Evolutionary conservation across 1,139 yeast genomes (phyloP).

Genomic region (Suhomyces terraborum): DNA sequence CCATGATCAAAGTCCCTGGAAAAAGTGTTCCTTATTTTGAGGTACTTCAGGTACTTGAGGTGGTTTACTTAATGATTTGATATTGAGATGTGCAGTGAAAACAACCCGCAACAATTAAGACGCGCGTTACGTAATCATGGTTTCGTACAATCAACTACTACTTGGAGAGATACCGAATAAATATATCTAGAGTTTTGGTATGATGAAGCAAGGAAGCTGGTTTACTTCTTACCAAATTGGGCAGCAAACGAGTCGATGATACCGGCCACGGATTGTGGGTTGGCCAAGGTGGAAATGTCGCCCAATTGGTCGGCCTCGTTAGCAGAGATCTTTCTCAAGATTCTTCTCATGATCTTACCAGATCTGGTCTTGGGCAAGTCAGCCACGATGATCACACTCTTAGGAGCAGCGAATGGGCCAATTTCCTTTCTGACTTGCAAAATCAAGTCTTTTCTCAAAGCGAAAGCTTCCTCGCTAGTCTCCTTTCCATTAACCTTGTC

Average conservation of each 20-base stretch:
- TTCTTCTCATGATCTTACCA: conserved; percentile 98
- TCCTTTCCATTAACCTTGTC: conserved; percentile 45
- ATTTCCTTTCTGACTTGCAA: conserved; percentile 90
- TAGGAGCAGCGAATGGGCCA: conserved; percentile 99
- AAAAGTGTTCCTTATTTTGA: too few species aligned
- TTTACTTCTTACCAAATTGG: conserved; percentile 53
- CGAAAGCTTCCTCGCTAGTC: conserved; percentile 51
- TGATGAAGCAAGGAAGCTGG: neutral
- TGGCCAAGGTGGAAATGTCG: conserved; percentile 86
- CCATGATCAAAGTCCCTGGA: too few species aligned
- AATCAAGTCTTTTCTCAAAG: conserved; percentile 78
- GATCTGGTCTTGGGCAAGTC: conserved; percentile 98
- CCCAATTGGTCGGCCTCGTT: conserved; percentile 93
- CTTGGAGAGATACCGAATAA: conserved; percentile 1
- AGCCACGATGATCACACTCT: conserved; percentile 78
- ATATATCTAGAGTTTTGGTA: conserved; percentile 2
- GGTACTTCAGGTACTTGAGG: too few species aligned
- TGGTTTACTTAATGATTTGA: too few species aligned
- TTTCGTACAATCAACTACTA: neutral
- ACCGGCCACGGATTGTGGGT: conserved; percentile 81
- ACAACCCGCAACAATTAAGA: too few species aligned
- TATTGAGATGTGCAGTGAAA: too few species aligned
- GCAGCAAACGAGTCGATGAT: conserved; percentile 56
- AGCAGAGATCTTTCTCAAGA: conserved; percentile 86
- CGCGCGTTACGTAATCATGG: neutral